Percentiles rank a stretch among this genome's conserved stretches.
phyloP scores from a whole-genome alignment of 495 filamentous ascomycete species.

The Platismatia glauca region DNA sequence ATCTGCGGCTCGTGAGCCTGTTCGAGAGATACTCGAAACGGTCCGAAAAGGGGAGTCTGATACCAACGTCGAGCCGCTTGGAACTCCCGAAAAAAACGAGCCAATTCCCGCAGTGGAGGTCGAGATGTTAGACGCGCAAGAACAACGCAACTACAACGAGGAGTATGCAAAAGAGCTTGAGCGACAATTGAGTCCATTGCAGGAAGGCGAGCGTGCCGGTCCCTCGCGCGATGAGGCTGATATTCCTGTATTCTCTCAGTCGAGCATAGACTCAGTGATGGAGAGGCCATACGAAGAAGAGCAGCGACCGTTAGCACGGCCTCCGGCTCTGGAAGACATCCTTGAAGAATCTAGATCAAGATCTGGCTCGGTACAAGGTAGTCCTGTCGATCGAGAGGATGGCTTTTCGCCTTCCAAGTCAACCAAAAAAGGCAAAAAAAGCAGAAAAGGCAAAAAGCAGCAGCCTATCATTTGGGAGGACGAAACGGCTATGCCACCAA shows the following conservation, averaged over 20 bases:
- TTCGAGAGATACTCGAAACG: neutral
- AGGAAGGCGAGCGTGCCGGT: neutral
- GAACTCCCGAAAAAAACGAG: neutral
- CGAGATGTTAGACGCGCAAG: conserved; percentile 2
- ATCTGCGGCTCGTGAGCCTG: neutral
- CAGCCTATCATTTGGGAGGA: conserved; percentile 20
- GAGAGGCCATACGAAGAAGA: conserved; percentile 6
- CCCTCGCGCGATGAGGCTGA: neutral
- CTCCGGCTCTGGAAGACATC: conserved; percentile 19
- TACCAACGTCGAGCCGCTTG: neutral
- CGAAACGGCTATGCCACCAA: conserved; percentile 10
- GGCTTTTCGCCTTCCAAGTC: conserved; percentile 7
- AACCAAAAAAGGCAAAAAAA: conserved; percentile 14
- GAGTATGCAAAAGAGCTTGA: conserved; percentile 18
- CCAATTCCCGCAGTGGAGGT: conserved; percentile 1
- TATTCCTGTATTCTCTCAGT: neutral
- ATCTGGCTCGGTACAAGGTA: conserved; percentile 11
- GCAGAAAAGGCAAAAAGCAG: conserved; percentile 22
- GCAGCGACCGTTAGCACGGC: conserved; percentile 8
- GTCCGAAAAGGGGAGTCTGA: neutral
- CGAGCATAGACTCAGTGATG: neutral
- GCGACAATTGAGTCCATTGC: conserved; percentile 12
- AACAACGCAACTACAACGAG: conserved; percentile 13
- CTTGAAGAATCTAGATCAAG: conserved; percentile 17
- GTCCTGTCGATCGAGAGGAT: neutral